These are phyloP conservation scores for Acer saccharum DNA, from an alignment of 345 rosid species.

Conservation along the genomic window DNA sequence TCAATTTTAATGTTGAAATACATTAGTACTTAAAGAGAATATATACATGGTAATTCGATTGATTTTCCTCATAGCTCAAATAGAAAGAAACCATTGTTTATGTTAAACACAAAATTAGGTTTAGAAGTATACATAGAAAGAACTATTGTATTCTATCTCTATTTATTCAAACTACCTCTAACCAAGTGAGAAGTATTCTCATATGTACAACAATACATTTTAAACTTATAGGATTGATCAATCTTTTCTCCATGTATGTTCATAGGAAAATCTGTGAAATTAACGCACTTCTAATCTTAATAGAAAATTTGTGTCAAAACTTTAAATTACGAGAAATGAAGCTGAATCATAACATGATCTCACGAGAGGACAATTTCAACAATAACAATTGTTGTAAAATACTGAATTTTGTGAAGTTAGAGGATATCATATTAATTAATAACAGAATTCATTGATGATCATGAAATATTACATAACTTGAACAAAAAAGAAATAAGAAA, in stretches of 20 bases:
- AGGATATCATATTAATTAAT: not conserved
- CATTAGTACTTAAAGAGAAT: too few relatives aligned
- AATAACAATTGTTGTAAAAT: not conserved
- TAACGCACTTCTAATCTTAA: not conserved
- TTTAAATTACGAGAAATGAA: not conserved
- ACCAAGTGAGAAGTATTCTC: not conserved
- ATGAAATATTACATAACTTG: not conserved
- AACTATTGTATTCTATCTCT: not conserved
- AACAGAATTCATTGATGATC: not conserved
- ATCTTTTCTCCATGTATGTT: not conserved
- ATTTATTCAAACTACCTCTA: not conserved
- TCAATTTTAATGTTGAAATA: too few relatives aligned
- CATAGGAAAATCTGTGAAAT: not conserved
- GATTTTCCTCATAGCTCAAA: too few relatives aligned
- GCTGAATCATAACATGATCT: not conserved
- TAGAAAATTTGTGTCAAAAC: too few relatives aligned
- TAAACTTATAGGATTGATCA: too few relatives aligned
- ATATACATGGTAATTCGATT: too few relatives aligned
- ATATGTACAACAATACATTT: too few relatives aligned
- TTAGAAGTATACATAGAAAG: not conserved
- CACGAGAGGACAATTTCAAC: not conserved
- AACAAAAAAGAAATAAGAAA: not conserved
- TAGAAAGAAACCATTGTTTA: too few relatives aligned
- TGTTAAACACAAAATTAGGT: not conserved
- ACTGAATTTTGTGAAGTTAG: not conserved